Evolutionary conservation across 441 rosid genomes (phyloP).

Genomic region (Breynia disticha): DNA sequence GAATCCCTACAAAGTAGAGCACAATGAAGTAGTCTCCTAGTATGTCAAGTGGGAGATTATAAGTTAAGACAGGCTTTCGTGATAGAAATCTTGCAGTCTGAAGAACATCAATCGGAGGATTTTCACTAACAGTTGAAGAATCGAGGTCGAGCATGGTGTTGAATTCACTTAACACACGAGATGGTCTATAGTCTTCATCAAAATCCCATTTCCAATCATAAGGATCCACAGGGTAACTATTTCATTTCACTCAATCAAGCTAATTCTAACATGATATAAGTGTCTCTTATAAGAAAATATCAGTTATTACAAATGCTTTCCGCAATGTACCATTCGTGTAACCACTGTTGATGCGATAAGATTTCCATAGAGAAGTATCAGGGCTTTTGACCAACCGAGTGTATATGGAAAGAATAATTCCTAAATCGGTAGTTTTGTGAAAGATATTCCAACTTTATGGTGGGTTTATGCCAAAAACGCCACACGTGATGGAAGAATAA

Average conservation of each 20-base stretch:
- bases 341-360: constrained; percentile 62
- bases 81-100: constrained; percentile 69
- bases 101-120: constrained; percentile 61
- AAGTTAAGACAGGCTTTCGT: constrained; percentile 43
- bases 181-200: constrained; percentile 52
- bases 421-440: no score
- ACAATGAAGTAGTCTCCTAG: constrained; percentile 51
- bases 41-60: constrained; percentile 36
- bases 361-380: constrained; percentile 40
- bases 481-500: no score
- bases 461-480: no score
- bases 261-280: no score
- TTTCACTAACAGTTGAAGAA: constrained; percentile 38
- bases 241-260: constrained; percentile 6
- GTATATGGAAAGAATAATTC: no score
- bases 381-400: no score
- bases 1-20: constrained; percentile 79
- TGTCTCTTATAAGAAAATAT: no score
- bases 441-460: no score
- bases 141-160: constrained; percentile 21
- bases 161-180: constrained; percentile 45
- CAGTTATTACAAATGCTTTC: constrained; percentile 24
- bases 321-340: constrained; percentile 47
- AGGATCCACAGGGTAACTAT: constrained; percentile 77
- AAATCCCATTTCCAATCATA: constrained; percentile 86